Percentiles rank a stretch among this genome's conserved stretches.
Conservation (phyloP, 1,284 basidiomycete genomes). For the Moesziomyces globuligerus region DNA sequence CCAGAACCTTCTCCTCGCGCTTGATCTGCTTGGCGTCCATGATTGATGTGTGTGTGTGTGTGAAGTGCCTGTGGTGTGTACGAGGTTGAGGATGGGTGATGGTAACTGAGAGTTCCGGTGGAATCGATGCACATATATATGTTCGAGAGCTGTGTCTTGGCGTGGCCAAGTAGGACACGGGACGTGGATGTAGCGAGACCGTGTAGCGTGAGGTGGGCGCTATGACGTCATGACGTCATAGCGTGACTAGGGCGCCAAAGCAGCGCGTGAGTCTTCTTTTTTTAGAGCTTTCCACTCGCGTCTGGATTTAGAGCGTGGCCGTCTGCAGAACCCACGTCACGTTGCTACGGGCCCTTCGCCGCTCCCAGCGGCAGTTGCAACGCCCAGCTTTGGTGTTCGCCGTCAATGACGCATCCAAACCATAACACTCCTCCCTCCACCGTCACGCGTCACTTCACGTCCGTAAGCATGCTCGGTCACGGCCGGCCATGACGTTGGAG, state of each 20-base stretch:
- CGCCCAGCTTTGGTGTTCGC: background rate
- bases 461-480: background rate
- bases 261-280: conserved; percentile 13
- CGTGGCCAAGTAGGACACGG: background rate
- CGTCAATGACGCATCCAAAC: background rate
- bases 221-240: conserved; percentile 38
- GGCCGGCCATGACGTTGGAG: background rate
- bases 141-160: background rate
- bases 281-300: conserved; percentile 6
- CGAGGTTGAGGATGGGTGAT: too few species aligned
- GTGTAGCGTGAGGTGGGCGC: background rate
- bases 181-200: too few species aligned
- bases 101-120: too few species aligned
- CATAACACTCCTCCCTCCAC: too few species aligned
- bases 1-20: conserved; percentile 36
- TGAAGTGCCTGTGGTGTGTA: background rate
- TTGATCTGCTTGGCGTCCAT: conserved; percentile 42
- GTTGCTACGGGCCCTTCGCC: background rate
- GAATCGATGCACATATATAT: background rate
- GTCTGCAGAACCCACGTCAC: background rate
- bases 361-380: background rate
- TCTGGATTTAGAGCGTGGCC: background rate
- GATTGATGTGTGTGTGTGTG: conserved; percentile 4
- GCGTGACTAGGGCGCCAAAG: background rate
- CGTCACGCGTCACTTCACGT: too few species aligned